Percentiles rank a stretch among this genome's conserved stretches.
Evolutionary conservation across 177 flowering plant genomes (phyloP).

Genomic region (Vitis hybrid): DNA sequence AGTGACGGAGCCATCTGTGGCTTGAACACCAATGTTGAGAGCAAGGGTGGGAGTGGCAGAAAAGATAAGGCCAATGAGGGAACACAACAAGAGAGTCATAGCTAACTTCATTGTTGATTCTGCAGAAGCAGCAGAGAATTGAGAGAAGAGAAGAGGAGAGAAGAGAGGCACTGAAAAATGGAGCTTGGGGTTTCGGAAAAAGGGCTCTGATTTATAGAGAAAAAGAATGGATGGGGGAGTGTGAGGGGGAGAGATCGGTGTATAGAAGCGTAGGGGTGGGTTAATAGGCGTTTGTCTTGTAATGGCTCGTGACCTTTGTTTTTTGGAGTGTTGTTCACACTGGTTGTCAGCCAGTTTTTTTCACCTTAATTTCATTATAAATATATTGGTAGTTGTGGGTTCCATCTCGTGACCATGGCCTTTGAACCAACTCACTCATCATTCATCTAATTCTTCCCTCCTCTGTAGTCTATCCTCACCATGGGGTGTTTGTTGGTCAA

Average conservation of each 20-base stretch:
- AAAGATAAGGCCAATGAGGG: constrained; percentile 16
- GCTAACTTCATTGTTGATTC: constrained; percentile 28
- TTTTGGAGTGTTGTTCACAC: constrained; percentile 3
- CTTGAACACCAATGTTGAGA: constrained; percentile 62
- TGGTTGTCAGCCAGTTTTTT: not conserved
- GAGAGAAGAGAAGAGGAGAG: not conserved
- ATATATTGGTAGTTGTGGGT: no score
- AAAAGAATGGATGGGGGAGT: not conserved
- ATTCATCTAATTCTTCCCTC: no score
- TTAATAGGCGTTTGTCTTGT: constrained; percentile 13
- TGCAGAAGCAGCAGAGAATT: no score
- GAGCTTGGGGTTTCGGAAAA: constrained; percentile 23
- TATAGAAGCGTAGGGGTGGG: not conserved
- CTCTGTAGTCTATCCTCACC: no score
- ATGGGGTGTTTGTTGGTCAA: no score
- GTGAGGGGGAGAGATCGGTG: not conserved
- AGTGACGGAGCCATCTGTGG: constrained; percentile 21
- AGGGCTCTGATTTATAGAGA: constrained; percentile 18
- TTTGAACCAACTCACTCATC: no score
- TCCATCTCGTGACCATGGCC: no score
- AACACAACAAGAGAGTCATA: constrained; percentile 15
- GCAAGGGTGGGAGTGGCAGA: constrained; percentile 25
- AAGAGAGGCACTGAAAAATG: constrained; percentile 8
- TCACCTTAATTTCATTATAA: no score
- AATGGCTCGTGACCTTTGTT: constrained; percentile 21